Evolutionary conservation across 2,329 filamentous ascomycete species (phyloP).

Genomic region (Claviceps capensis): DNA sequence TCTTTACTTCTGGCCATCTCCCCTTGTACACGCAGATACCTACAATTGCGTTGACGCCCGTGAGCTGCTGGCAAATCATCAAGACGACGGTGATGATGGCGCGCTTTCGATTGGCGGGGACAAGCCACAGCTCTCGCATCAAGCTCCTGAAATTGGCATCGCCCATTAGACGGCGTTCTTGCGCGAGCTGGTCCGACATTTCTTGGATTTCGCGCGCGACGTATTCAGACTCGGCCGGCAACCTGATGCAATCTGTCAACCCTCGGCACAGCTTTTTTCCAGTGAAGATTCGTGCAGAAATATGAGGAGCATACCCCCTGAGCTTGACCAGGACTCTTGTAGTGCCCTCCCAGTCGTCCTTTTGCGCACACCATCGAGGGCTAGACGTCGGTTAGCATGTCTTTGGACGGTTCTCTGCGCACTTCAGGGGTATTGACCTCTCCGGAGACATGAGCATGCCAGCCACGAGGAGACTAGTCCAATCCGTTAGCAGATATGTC

Average conservation of each 20-base stretch:
- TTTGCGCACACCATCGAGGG: conserved; percentile 53
- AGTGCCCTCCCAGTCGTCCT: conserved; percentile 54
- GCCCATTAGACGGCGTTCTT: conserved; percentile 44
- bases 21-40: conserved; percentile 15
- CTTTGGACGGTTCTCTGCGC: background rate
- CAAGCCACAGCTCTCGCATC: conserved; percentile 49
- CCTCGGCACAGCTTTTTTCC: background rate
- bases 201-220: conserved; percentile 45
- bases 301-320: conserved; percentile 14
- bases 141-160: conserved; percentile 41
- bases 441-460: conserved; percentile 48
- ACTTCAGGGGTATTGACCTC: conserved; percentile 13
- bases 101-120: conserved; percentile 48
- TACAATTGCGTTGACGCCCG: conserved; percentile 38
- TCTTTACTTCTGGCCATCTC: too few species aligned
- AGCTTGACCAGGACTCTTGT: conserved; percentile 40
- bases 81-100: conserved; percentile 46
- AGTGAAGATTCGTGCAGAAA: too few species aligned
- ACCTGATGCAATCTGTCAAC: conserved; percentile 14
- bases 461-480: conserved; percentile 31
- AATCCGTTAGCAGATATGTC: background rate
- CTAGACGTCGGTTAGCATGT: conserved; percentile 25
- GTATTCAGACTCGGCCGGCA: conserved; percentile 41
- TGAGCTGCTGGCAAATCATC: conserved; percentile 62
- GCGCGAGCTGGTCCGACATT: conserved; percentile 46